These are phyloP conservation scores for Candida coquimbonensis DNA, from an alignment of 805 yeast species.

Conservation along the genomic window DNA sequence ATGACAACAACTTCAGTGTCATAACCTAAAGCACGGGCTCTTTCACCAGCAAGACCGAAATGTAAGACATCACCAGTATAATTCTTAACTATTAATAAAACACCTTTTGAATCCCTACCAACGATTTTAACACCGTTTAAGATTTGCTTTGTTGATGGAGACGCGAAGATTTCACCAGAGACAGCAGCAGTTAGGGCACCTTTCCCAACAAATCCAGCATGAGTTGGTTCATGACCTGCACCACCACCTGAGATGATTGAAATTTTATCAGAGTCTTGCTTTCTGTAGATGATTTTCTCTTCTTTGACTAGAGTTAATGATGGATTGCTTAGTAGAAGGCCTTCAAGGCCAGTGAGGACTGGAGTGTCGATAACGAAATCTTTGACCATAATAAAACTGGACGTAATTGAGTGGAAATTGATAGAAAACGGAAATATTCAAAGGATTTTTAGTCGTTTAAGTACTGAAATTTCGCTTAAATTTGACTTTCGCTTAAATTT, in stretches of 20 bases:
- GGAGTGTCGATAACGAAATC: slow-evolving; percentile 35
- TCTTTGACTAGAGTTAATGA: slow-evolving; percentile 28
- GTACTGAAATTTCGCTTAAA: no score
- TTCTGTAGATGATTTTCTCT: slow-evolving; percentile 32
- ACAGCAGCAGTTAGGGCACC: slow-evolving; percentile 84
- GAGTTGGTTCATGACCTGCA: slow-evolving; percentile 92
- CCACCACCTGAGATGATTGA: slow-evolving; percentile 88
- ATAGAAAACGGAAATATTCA: no score
- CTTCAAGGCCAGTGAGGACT: slow-evolving; percentile 30
- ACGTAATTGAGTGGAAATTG: no score
- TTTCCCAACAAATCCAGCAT: slow-evolving; percentile 84
- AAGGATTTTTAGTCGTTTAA: no score
- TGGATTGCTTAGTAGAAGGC: slow-evolving; percentile 32
- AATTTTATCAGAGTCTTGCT: slow-evolving; percentile 41
- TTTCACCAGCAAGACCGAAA: slow-evolving; percentile 86
- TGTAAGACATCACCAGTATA: slow-evolving; percentile 93
- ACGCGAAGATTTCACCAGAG: slow-evolving; percentile 86
- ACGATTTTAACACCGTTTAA: slow-evolving; percentile 49
- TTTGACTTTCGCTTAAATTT: no score
- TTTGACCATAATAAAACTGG: no score
- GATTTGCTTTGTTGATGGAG: slow-evolving; percentile 90
- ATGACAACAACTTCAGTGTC: slow-evolving; percentile 69
- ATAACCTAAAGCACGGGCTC: slow-evolving; percentile 74
- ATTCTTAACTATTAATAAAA: slow-evolving; percentile 76
- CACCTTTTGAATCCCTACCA: slow-evolving; percentile 47